Evolutionary conservation across 352 stramenopile species (phyloP), one percentile per base, ranked within the genome.

Genomic region (Phytopythium litorale): DNA sequence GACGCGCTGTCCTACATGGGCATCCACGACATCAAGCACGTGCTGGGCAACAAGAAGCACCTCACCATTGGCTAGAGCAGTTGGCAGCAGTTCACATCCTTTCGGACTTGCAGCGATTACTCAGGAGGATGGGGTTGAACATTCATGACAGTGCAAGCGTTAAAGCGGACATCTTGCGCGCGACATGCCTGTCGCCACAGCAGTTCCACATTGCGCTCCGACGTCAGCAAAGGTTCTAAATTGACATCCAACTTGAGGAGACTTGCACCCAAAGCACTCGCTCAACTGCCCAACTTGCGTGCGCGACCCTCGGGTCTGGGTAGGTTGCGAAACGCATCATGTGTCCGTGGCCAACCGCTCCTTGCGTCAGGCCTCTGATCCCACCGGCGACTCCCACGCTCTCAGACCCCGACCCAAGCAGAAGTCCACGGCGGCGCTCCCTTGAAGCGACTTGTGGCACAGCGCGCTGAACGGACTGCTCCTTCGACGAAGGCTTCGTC

Each of bases 11-110:
- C 67, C 23, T 57, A 49, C 49, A 63, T 73, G n/a, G 65, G 45
- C 11, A 72, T 76, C 61, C 55, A 68, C 42, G 70, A 81, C 33
- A 76, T 76, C 65, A 73, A 76, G 46, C 62, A 60, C 7, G 32
- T 78, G 21, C 58, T 81, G 23, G 46, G 46, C 46, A 52, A 52
- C 46, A 52, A 52, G 46, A 52, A 52, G 46, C 9, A 35, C 23
- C 46, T 52, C 23, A 52, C 12, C 21, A 52, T 52, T n/a, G 23
- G 46, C 23, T 52, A 35, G 46, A 13, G 11, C 45, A 11, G 23
- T 21, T 25, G 7, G 21, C 2, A 49, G 21, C n/a, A 18, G 19
- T 13, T 25, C 19, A 21, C 6, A 21, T 49, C 42, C 38, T 7
- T 18, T 15, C 8, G 19, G 16, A 49, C 42, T 23, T 18, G 42